Base-by-base conservation (phyloP, 1,139 yeast genomes). In the Suhomyces chickasaworum region DNA sequence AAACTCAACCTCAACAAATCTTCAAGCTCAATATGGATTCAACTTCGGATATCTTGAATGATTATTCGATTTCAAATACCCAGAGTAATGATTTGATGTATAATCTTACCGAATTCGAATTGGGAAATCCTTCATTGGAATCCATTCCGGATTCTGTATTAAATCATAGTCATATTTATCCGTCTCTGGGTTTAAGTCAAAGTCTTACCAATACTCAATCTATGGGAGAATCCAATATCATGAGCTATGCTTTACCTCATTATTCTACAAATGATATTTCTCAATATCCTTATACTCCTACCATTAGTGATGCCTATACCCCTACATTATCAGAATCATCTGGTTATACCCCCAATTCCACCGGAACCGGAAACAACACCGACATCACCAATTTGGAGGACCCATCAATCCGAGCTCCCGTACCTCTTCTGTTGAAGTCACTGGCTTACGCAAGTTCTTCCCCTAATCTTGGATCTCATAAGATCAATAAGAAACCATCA, bases 101-200 rank as follows among this genome's bases (percentile, higher is more conserved):
- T 48, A 60, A 59, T 45, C 45, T 57, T 35, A 53, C 57, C 20
- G 71, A 66, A 33, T 62, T 62, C 41, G 69, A 66, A 22, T 50
- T 64, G 37, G 61, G 59, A 3, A 64, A 60, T 45, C 66, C 62
- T 7, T 61, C 68, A 1, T 56, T 66, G 23, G 71, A 68, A 29
- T 60, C 65, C 4, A 60, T 66, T 34, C 68, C 67, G 7, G 68
- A 66, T 35, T 21, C 49, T 1, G 41, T 48, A 40, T 35, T 42
- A 21, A 41, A 44, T 22, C 45, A 45, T 29, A 39, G 18, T 30
- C 46, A 43, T 18, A 34, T 33, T 10, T 30, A 42, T 21, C 37
- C 43, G 4, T 32, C 42, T 7, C 44, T 42, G 42, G 47, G 44
- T 16, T 37, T 44, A 20, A 45, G 49, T 17, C 50, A 43, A 22